A percentile compares a stretch with the other conserved stretches of the same genome.
These are phyloP conservation scores for Wickerhamiella allomyrinae DNA, from an alignment of 805 yeast genomes.

Conservation along the genomic window DNA sequence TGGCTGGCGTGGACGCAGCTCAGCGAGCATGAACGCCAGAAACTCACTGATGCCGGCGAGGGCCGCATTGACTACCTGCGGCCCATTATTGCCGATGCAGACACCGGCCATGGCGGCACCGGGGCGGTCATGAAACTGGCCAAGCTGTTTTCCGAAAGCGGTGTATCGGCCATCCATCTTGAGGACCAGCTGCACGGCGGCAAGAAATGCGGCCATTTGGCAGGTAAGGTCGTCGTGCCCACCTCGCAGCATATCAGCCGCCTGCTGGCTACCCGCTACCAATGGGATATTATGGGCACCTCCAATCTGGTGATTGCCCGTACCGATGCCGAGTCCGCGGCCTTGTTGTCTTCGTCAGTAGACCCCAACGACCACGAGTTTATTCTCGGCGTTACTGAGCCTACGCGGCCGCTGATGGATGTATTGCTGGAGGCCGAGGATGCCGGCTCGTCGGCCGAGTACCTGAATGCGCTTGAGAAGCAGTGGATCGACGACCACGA, in stretches of 20 bases:
- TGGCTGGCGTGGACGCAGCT: slow-evolving; percentile 29
- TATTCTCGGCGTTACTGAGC: slow-evolving; percentile 34
- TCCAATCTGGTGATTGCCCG: slow-evolving; percentile 46
- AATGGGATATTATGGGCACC: slow-evolving; percentile 51
- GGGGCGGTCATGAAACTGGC: slow-evolving; percentile 52
- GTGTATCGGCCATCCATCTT: slow-evolving; percentile 52
- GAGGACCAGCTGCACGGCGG: slow-evolving; percentile 56
- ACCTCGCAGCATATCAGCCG: slow-evolving; percentile 41
- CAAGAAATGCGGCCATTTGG: slow-evolving; percentile 49
- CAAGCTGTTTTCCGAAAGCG: slow-evolving; percentile 49
- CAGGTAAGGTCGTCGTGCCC: slow-evolving; percentile 50
- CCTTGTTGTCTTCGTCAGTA: slow-evolving; percentile 35
- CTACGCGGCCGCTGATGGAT: slow-evolving; percentile 33
- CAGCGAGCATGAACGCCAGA: slow-evolving; percentile 17
- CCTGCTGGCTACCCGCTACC: slow-evolving; percentile 42
- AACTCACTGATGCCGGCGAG: slow-evolving; percentile 6
- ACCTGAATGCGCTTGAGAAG: slow-evolving; percentile 29
- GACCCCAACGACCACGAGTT: slow-evolving; percentile 46
- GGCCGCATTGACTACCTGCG: slow-evolving; percentile 36
- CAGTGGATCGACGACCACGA: slow-evolving; percentile 34
- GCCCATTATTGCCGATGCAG: slow-evolving; percentile 55
- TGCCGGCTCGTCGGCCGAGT: slow-evolving; percentile 25
- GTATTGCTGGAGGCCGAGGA: slow-evolving; percentile 31
- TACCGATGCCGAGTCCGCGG: slow-evolving; percentile 44
- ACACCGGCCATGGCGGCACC: slow-evolving; percentile 52